phyloP scores from a whole-genome alignment of 768 basidiomycete species.

The Mycena rebaudengoi region DNA sequence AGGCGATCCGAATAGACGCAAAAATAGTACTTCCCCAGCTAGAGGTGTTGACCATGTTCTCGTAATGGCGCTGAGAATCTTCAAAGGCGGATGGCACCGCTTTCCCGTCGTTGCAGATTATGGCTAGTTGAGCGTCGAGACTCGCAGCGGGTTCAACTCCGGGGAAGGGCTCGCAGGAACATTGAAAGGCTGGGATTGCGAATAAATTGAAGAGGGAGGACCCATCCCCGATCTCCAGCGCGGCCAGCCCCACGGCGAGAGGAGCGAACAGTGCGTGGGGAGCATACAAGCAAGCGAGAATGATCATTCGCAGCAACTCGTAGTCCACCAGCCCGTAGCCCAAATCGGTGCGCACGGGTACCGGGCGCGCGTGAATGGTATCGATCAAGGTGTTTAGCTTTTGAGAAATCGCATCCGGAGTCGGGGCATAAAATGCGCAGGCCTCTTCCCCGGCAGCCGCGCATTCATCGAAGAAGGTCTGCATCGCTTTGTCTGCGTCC shows the following conservation, averaged over 20 bases:
- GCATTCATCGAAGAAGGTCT: slow-evolving; percentile 32
- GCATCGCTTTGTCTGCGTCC: slow-evolving; percentile 30
- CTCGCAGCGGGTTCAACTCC: background rate
- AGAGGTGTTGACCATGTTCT: slow-evolving; percentile 20
- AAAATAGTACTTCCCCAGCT: slow-evolving; percentile 32
- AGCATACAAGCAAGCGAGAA: background rate
- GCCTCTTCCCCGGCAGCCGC: slow-evolving; percentile 23
- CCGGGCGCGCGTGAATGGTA: background rate
- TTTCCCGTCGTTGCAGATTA: slow-evolving; percentile 32
- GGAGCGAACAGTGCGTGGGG: background rate
- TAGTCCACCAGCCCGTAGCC: background rate
- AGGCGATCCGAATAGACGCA: slow-evolving; percentile 21
- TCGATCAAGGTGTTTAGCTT: slow-evolving; percentile 23
- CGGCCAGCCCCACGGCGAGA: background rate
- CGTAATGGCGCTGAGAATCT: slow-evolving; percentile 18
- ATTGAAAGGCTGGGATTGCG: background rate
- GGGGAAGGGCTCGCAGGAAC: background rate
- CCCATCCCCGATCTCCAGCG: background rate
- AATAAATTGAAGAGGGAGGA: background rate
- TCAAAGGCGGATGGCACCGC: slow-evolving; percentile 26
- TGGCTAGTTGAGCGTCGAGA: slow-evolving; percentile 21
- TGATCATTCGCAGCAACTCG: background rate
- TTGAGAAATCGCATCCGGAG: slow-evolving; percentile 19
- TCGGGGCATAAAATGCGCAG: slow-evolving; percentile 33
- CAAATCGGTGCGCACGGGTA: background rate